Conservation (phyloP, 2,329 filamentous ascomycete species). For the Sporothrix sp. region DNA sequence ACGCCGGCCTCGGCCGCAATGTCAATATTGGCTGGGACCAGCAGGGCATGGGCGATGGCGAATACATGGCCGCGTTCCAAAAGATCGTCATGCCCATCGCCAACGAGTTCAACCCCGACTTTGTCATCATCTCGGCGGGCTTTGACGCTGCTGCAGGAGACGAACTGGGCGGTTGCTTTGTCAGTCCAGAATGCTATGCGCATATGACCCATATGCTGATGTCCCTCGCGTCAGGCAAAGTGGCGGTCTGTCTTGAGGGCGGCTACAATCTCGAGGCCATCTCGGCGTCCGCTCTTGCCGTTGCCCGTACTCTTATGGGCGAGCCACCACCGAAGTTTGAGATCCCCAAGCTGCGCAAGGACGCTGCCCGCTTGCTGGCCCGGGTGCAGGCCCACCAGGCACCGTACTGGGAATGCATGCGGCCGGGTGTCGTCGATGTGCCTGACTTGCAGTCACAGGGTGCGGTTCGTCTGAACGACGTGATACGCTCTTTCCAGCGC, state of each 20-base stretch:
- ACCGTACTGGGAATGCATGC: constrained; percentile 81
- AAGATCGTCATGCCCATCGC: constrained; percentile 94
- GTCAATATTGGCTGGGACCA: constrained; percentile 59
- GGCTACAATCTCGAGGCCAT: constrained; percentile 93
- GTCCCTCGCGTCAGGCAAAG: constrained; percentile 79
- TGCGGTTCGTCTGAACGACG: constrained; percentile 62
- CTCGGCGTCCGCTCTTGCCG: constrained; percentile 81
- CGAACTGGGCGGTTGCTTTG: constrained; percentile 83
- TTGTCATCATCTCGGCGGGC: constrained; percentile 90
- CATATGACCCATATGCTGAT: constrained; percentile 99
- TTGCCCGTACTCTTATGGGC: constrained; percentile 88
- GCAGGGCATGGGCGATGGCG: constrained; percentile 84
- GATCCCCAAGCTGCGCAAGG: constrained; percentile 46
- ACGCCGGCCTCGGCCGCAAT: constrained; percentile 48
- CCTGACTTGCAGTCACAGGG: constrained; percentile 42
- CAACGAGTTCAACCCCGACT: constrained; percentile 82
- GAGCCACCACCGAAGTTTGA: constrained; percentile 65
- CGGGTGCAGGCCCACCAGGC: constrained; percentile 52
- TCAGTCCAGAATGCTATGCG: constrained; percentile 82
- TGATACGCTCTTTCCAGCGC: constrained; percentile 69
- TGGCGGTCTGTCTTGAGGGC: constrained; percentile 88
- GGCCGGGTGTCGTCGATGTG: constrained; percentile 52
- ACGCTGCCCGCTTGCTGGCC: constrained; percentile 46
- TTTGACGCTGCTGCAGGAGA: constrained; percentile 95
- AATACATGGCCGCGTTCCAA: constrained; percentile 95